phyloP scores from a whole-genome alignment of 2,329 filamentous ascomycete species.

The Hypocrella siamensis region DNA sequence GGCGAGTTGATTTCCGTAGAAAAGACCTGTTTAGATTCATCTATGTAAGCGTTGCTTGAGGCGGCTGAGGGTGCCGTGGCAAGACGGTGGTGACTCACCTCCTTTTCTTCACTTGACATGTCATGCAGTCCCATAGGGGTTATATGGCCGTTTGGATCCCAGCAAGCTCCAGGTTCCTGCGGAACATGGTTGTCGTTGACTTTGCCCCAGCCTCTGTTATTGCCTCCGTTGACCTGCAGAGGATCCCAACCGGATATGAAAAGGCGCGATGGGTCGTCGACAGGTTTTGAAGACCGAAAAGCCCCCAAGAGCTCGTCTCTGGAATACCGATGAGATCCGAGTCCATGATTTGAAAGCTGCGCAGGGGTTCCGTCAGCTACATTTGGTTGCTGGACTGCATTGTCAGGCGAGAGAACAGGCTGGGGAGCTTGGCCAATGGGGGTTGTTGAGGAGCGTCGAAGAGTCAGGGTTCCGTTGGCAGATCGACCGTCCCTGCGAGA shows the following conservation, averaged over 20 bases:
- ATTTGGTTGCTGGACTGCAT: slow-evolving; percentile 22
- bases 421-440: slow-evolving; percentile 28
- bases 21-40: slow-evolving; percentile 51
- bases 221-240: slow-evolving; percentile 48
- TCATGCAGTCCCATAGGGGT: slow-evolving; percentile 59
- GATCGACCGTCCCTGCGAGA: slow-evolving; percentile 40
- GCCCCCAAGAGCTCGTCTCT: slow-evolving; percentile 68
- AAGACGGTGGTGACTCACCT: too few relatives aligned
- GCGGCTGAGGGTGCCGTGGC: too few relatives aligned
- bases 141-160: slow-evolving; percentile 58
- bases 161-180: slow-evolving; percentile 81
- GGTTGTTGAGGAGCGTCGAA: slow-evolving; percentile 47
- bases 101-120: slow-evolving; percentile 48
- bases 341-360: slow-evolving; percentile 14
- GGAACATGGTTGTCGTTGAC: slow-evolving; percentile 55
- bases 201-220: slow-evolving; percentile 60
- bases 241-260: slow-evolving; percentile 71
- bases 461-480: slow-evolving; percentile 47
- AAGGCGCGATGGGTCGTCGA: slow-evolving; percentile 43
- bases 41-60: too few relatives aligned
- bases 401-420: slow-evolving; percentile 18
- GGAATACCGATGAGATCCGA: slow-evolving; percentile 47
- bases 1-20: slow-evolving; percentile 81
- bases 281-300: slow-evolving; percentile 37
- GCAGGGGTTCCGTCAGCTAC: slow-evolving; percentile 18